Base-by-base conservation (phyloP, 352 stramenopile genomes). In the Elongisporangium anandrum region DNA sequence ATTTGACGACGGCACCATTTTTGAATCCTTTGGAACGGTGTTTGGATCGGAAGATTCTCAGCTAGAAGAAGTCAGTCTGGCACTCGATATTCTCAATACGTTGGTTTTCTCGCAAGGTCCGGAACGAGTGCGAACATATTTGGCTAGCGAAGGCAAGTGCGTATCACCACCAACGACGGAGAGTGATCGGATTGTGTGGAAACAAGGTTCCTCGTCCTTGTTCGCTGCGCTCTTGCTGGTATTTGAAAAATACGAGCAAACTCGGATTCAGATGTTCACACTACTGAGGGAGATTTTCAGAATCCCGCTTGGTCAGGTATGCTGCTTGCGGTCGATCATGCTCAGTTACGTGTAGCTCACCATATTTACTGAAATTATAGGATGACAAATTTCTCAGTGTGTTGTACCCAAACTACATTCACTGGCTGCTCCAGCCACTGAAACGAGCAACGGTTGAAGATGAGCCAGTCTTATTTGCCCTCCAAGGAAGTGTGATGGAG, bases 321-420 rank as follows among this genome's bases (percentile, higher is more conserved):
- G 66, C 48, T 4, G 17, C 7, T 61, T 41, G 22, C 34, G 16
- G 26, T 57, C 13, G 15, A 23, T 39, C 16, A 21, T 24, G 52
- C 10, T 51, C 24, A 22, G 56, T 59, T 6, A 48, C 19, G 6
- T 9, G 50, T 34, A 50, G 4, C n/a, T 38, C 10, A 29, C 21
- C 57, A 34, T 34, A 20, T 56, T 19, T 12, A 22, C 24, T 61
- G 52, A 54, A 13, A 41, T 15, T n/a, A 8, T 54, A 90, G 74
- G 85, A 95, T 64, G 83, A 95, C 80, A 92, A 92, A 56, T 95
- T 93, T 61, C 69, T 95, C 50, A 88, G 82, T 61, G 83, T 94
- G 52, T 61, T 95, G 29, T 95, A 95, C 56, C 81, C 82, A 39
- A 92, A 91, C 69, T 95, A 95, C 65, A 93, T 93, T 62, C 80